Base-by-base conservation (phyloP, 2,329 filamentous ascomycete species). In the Aspergillus pseudoglaucus region DNA sequence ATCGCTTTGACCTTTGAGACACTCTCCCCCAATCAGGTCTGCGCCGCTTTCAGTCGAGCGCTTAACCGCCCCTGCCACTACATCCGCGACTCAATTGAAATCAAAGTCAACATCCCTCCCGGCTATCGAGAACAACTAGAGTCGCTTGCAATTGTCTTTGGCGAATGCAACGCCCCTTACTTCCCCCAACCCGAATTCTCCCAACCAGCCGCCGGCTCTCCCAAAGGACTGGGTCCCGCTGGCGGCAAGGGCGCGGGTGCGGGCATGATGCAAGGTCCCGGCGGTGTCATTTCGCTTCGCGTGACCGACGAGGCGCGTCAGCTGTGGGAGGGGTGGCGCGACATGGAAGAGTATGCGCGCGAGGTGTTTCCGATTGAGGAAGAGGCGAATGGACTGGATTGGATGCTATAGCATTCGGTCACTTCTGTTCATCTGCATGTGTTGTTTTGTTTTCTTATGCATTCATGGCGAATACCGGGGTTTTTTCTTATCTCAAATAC, bases 281-380 rank as follows among this genome's bases (percentile, higher is more conserved):
- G 84, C 81, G 67, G 78, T 74, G 63, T 70, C 6, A 58, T 70
- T 71, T 88, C 48, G 81, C 83, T 63, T 71, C 81, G 78, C 54
- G 87, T 87, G 55, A 89, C 90, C 0, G 77, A 79, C 7, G 83
- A 89, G 56, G 88, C 90, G 1, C 75, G 91, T 52, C 79, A 85
- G 58, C 73, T 98, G 20, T 97, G 93, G 93, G 88, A 95, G 64
- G 93, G 90, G 3, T 89, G 89, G 56, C 79, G 93, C 47, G 87
- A 88, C 25, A 79, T 97, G 57, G 90, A 96, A 64, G 93, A 97
- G 69, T 98, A 97, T 66, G 91, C 91, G 1, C 79, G 87, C 43
- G 93, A 97, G 66, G 90, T 94, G 23, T 97, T 97, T 60, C 88
- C 89, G 0, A 79, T 96, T 10, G 93, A 98, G 68, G 93, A 98